Base-by-base conservation (phyloP, 1,284 basidiomycete species). In the Sparassis latifolia region DNA sequence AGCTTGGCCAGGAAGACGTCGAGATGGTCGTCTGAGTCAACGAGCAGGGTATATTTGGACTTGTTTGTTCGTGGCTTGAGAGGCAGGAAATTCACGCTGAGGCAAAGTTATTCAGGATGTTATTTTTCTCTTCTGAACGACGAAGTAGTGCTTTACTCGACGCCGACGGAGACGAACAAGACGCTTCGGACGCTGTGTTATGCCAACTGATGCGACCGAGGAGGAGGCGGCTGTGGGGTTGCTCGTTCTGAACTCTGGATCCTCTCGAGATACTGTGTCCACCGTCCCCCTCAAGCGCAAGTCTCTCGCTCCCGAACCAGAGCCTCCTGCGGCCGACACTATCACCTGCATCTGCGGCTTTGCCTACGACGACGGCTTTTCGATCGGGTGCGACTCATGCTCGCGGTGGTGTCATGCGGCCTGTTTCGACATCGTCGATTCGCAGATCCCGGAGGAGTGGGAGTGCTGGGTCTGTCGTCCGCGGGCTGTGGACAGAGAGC, bases 301-400 rank as follows among this genome's bases (percentile, higher is more conserved):
- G 54, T 49, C 56, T 39, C 7, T 50, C 42, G 27, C 35, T 35
- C 43, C 29, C 32, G 48, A 57, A 45, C 56, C 61, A 44, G 49
- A 52, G 45, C 43, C 35, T 3, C 38, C 50, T 37, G 29, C 47
- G 10, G 64, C 66, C 2, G 74, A 75, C 55, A 60, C 72, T 45
- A 84, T 86, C 51, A 70, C 72, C 44, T 92, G 91, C 63, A 87
- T 91, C 47, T 92, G 90, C 62, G 82, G 79, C 3, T 75, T 73
- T 55, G 72, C 79, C 42, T 79, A 85, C 60, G 94, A 95, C 69
- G 92, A 95, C 65, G 93, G 93, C 12, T 94, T 92, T 70, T 90
- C 87, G 12, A 92, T 97, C 52, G 91, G 90, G 30, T 97, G 94
- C 69, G 95, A 97, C 66, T 71, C 77, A 48, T 97, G 95, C 66